phyloP scores from a whole-genome alignment of 371 early-diverging fungal species.

The Lichtheimia ornata region DNA sequence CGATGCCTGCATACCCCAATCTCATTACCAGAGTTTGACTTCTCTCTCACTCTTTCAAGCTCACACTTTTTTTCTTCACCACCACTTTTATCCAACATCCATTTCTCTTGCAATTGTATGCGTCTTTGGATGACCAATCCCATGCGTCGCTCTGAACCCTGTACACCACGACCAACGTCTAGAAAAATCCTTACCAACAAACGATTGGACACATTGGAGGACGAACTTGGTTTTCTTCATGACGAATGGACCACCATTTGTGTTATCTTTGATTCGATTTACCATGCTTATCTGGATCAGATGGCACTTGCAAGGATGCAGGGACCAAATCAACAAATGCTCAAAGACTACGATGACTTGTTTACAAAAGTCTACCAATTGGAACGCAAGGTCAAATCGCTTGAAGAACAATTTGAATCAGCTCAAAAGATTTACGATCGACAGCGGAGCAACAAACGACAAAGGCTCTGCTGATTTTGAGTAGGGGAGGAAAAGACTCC shows the following conservation, averaged over 20 bases:
- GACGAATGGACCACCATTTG: slow-evolving; percentile 17
- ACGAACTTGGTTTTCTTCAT: slow-evolving; percentile 13
- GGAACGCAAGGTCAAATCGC: slow-evolving; percentile 30
- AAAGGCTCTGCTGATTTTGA: background rate
- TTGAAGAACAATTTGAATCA: slow-evolving; percentile 22
- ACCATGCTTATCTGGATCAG: slow-evolving; percentile 4
- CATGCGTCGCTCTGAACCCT: background rate
- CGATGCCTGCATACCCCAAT: too few relatives aligned
- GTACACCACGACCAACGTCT: background rate
- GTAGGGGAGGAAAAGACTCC: background rate
- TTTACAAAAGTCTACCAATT: slow-evolving; percentile 30
- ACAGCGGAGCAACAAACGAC: background rate
- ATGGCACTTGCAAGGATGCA: background rate
- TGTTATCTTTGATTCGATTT: slow-evolving; percentile 16
- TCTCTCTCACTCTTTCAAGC: too few relatives aligned
- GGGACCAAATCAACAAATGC: slow-evolving; percentile 32
- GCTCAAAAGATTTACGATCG: background rate
- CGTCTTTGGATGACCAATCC: background rate
- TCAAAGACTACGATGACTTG: slow-evolving; percentile 36
- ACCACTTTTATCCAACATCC: too few relatives aligned
- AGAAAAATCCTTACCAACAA: background rate
- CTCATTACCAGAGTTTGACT: too few relatives aligned
- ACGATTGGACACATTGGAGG: slow-evolving; percentile 5
- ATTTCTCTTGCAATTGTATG: too few relatives aligned
- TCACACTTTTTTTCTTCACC: too few relatives aligned